A percentile compares a stretch with the other conserved stretches of the same genome.
Conservation (phyloP, 331 rosid genomes). For the Phaseolus coccineus region DNA sequence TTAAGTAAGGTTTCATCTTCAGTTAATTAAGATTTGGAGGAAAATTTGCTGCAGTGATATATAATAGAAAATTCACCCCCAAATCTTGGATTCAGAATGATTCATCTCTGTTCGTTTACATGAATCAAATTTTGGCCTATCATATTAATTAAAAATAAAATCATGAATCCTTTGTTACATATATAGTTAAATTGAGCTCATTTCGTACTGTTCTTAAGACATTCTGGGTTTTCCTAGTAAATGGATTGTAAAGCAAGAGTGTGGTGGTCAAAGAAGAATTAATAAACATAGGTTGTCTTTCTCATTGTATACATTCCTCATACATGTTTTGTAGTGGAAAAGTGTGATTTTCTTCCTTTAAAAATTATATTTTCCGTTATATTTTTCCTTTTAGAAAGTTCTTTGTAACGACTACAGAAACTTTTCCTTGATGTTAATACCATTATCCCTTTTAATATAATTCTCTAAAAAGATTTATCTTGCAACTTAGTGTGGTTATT, state of each 20-base stretch:
- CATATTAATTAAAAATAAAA: constrained; percentile 34
- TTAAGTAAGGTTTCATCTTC: constrained; percentile 33
- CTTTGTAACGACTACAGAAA: constrained; percentile 29
- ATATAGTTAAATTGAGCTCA: background rate
- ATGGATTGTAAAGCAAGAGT: constrained; percentile 45
- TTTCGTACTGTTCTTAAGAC: constrained; percentile 13
- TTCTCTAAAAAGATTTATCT: constrained; percentile 41
- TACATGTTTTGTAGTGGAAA: constrained; percentile 33
- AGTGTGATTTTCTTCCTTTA: constrained; percentile 42
- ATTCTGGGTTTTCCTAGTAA: constrained; percentile 39
- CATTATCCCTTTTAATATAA: constrained; percentile 33
- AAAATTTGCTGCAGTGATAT: constrained; percentile 27
- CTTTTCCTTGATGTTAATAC: constrained; percentile 44
- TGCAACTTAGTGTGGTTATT: constrained; percentile 44
- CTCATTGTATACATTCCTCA: constrained; percentile 28
- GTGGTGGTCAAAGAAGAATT: constrained; percentile 35
- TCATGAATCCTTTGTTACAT: constrained; percentile 21
- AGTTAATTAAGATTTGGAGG: constrained; percentile 33
- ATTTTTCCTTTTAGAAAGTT: constrained; percentile 42
- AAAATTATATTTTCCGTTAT: constrained; percentile 39
- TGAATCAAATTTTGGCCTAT: constrained; percentile 31
- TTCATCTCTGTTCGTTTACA: constrained; percentile 21
- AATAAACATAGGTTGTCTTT: constrained; percentile 35
- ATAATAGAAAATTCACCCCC: constrained; percentile 4
- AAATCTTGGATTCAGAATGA: constrained; percentile 26